A percentile compares a stretch with the other conserved stretches of the same genome.
phyloP scores from a whole-genome alignment of 352 stramenopile genomes.

The Phytophthora palmivora region DNA sequence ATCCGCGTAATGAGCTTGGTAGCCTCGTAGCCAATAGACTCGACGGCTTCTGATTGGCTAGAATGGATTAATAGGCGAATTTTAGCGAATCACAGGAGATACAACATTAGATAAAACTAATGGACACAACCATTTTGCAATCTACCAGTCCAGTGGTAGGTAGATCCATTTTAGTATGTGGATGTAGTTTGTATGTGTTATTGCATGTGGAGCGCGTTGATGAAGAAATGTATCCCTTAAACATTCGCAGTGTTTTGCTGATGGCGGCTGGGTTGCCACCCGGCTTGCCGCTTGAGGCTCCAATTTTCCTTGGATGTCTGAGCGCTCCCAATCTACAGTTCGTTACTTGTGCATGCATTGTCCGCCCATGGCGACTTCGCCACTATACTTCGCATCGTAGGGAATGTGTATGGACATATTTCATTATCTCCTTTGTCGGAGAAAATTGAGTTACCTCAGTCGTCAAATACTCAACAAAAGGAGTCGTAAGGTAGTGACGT shows the following conservation, averaged over 20 bases:
- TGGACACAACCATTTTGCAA: conserved; percentile 18
- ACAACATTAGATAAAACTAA: conserved; percentile 32
- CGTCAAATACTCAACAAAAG: no score
- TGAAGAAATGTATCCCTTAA: conserved; percentile 84
- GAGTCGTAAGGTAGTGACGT: no score
- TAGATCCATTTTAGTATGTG: not conserved
- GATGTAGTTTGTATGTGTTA: not conserved
- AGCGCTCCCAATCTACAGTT: conserved; percentile 29
- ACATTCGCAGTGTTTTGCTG: conserved; percentile 89
- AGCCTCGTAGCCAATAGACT: conserved; percentile 1
- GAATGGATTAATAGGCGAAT: not conserved
- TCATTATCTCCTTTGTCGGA: no score
- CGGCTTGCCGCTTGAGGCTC: conserved; percentile 64
- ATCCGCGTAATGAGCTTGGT: conserved; percentile 35
- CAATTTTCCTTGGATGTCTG: conserved; percentile 73
- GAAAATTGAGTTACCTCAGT: no score
- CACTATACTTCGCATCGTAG: no score
- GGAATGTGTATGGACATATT: no score
- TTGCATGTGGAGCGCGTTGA: conserved; percentile 57
- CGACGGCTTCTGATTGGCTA: conserved; percentile 8
- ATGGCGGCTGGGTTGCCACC: conserved; percentile 72
- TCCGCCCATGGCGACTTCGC: conserved; percentile 17
- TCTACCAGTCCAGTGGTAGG: not conserved
- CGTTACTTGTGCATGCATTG: not conserved
- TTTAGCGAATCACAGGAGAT: conserved; percentile 21